These are phyloP conservation scores for Exophiala oligosperma DNA, from an alignment of 2,329 filamentous ascomycete species.

Conservation along the genomic window DNA sequence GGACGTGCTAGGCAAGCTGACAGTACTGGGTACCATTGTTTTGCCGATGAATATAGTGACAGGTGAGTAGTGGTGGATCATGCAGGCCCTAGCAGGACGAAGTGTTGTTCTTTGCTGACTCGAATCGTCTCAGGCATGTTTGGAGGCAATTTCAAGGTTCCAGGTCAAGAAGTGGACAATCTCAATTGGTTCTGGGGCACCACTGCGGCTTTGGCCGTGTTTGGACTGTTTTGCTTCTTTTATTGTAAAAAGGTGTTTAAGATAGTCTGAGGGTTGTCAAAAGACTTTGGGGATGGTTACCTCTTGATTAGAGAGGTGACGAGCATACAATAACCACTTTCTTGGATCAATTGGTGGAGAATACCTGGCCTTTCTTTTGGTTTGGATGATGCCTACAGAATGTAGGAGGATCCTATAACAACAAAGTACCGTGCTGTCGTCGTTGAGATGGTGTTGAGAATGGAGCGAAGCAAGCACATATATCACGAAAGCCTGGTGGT, in stretches of 20 bases:
- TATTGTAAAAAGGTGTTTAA: constrained; percentile 82
- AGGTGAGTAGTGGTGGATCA: constrained; percentile 64
- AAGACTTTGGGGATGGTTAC: no score
- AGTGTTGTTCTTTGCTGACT: neutral
- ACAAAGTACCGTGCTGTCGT: no score
- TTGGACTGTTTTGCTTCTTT: constrained; percentile 76
- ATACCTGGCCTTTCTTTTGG: no score
- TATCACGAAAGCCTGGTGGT: no score
- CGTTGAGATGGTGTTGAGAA: no score
- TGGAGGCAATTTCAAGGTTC: constrained; percentile 82
- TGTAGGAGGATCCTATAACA: no score
- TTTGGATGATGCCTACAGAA: no score
- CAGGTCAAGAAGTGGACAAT: constrained; percentile 82
- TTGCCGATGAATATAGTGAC: constrained; percentile 99
- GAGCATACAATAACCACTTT: no score
- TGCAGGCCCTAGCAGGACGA: neutral
- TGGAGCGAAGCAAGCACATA: no score
- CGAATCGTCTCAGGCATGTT: constrained; percentile 40
- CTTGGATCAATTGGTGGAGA: no score
- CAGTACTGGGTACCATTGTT: constrained; percentile 94
- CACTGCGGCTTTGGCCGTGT: constrained; percentile 73
- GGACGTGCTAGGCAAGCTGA: constrained; percentile 90
- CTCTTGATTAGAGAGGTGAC: no score
- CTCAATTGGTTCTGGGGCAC: constrained; percentile 73
- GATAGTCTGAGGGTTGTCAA: constrained; percentile 58